Base-by-base conservation (phyloP, 148 eudicot species). In the Cornus controversa region DNA sequence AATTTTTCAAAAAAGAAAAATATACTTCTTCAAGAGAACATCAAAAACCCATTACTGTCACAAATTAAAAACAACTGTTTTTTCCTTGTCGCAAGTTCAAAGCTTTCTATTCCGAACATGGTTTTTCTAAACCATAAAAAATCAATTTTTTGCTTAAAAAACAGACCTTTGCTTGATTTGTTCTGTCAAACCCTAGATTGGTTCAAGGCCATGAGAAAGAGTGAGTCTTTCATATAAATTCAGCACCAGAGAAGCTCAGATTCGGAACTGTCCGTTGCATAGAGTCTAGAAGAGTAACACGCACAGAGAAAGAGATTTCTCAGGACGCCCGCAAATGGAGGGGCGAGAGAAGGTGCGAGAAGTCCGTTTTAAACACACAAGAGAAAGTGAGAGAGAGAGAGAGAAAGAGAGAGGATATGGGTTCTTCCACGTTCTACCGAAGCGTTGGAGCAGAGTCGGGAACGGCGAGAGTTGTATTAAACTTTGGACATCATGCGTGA, bases 181-280 rank as follows among this genome's bases (percentile, higher is more conserved):
- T 25, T 24, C 18, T 16, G 24, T 64, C 77, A 64, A 75, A 37
- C 77, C 77, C 69, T 75, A 64, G 69, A 75, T 24, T 75, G 77
- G 15, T 75, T 64, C 77, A 40, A 40, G 77, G 57, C 31, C 36
- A 2, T 50, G 40, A 28, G 27, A 45, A 69, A 27, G 69, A 8
- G 18, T 5, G 36, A 6, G 45, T 15, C 18, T 13, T 50, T 50
- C 57, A 50, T 50, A 50, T 5, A 15, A 50, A 50, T 3, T 50
- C 18, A 50, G 18, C 57, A 50, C 57, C 57, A 50, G 57, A 50
- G 3, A 15, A 50, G 57, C 57, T 3, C 57, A 50, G 57, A 50
- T 50, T 11, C 57, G 57, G 14, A 50, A 50, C 18, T 50, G 57
- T 11, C 57, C 20, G 18, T 13, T 50, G 57, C 15, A 13, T 13